phyloP scores from a whole-genome alignment of 257 asterid species.

The Primulina tabacum region DNA sequence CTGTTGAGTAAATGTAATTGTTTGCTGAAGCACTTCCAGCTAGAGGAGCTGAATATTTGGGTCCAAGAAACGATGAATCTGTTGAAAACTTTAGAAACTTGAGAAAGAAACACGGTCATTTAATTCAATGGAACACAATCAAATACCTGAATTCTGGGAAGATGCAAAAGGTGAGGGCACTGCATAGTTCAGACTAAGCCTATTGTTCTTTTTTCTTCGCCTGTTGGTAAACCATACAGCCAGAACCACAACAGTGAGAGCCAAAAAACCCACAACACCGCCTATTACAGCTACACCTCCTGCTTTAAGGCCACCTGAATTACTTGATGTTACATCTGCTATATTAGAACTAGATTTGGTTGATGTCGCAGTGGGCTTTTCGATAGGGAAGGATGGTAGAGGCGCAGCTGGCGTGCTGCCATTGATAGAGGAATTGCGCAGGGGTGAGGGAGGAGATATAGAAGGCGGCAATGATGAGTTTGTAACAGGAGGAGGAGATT shows the following conservation, averaged over 20 bases:
- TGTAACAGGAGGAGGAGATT: slow-evolving; percentile 28
- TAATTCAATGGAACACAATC: neutral
- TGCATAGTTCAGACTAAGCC: slow-evolving; percentile 39
- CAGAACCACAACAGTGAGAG: slow-evolving; percentile 52
- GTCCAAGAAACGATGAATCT: slow-evolving; percentile 69
- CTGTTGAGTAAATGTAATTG: slow-evolving; percentile 49
- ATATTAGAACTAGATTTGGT: slow-evolving; percentile 39
- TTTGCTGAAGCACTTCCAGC: slow-evolving; percentile 52
- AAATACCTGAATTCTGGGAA: slow-evolving; percentile 77
- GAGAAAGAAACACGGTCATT: neutral
- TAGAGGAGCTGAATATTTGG: slow-evolving; percentile 48
- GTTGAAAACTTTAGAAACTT: slow-evolving; percentile 4
- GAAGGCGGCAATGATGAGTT: neutral
- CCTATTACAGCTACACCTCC: slow-evolving; percentile 60
- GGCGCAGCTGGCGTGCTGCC: slow-evolving; percentile 25
- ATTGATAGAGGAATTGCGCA: slow-evolving; percentile 31
- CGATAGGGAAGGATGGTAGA: slow-evolving; percentile 36
- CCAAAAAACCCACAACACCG: slow-evolving; percentile 55
- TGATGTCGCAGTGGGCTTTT: slow-evolving; percentile 69
- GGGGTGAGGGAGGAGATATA: slow-evolving; percentile 24
- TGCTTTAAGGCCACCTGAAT: slow-evolving; percentile 36
- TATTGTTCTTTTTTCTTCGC: slow-evolving; percentile 52
- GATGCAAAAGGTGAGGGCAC: slow-evolving; percentile 74
- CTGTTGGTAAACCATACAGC: slow-evolving; percentile 58
- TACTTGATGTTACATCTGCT: slow-evolving; percentile 33